phyloP scores from a whole-genome alignment of 192 early-diverging fungal genomes.

The Backusella westeae region DNA sequence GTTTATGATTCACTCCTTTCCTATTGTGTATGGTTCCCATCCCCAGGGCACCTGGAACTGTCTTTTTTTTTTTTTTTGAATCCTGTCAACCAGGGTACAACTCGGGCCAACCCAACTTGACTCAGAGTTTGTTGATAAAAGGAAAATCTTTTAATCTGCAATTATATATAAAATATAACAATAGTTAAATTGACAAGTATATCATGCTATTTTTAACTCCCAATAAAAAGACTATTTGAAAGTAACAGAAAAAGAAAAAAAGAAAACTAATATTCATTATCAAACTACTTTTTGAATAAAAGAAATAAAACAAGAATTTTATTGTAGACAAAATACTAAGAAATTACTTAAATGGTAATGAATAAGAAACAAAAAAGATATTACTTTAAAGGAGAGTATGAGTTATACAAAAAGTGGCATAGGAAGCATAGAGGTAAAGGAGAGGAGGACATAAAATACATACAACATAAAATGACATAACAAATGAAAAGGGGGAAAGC shows the following conservation, averaged over 20 bases:
- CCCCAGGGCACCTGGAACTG: not conserved
- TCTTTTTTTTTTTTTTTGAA: not conserved
- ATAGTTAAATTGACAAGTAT: not conserved
- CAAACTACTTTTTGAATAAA: not conserved
- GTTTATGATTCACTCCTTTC: not conserved
- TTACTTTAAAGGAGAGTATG: not conserved
- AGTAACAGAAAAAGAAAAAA: too few relatives aligned
- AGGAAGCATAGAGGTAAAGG: not conserved
- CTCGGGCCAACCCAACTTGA: not conserved
- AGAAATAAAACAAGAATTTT: not conserved
- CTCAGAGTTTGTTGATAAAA: not conserved
- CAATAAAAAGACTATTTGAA: not conserved
- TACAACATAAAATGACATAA: not conserved
- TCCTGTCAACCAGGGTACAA: slow-evolving; percentile 2
- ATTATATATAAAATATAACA: not conserved
- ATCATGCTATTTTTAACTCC: not conserved
- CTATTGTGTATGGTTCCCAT: not conserved
- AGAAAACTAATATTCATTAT: not conserved
- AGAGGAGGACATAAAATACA: slow-evolving; percentile 4
- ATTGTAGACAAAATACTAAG: not conserved
- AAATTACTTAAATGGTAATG: not conserved
- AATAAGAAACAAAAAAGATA: not conserved
- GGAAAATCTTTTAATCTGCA: too few relatives aligned
- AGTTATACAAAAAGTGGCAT: not conserved
- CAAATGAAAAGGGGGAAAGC: not conserved